Evolutionary conservation across 306 rosid genomes (phyloP).

Genomic region (Corylus heterophylla): DNA sequence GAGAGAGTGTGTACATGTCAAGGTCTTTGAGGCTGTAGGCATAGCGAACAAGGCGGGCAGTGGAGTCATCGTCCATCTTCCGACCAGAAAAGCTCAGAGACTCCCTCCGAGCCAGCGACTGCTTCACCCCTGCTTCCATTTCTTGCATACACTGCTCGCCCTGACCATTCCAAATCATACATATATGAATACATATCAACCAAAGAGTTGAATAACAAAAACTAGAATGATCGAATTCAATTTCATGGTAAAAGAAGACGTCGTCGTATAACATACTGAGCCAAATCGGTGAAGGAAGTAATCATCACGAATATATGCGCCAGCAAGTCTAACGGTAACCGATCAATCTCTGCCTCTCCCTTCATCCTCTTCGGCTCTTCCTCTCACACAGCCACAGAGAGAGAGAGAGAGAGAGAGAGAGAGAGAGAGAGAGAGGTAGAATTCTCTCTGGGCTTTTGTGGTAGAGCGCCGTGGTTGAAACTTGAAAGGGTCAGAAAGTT

Average conservation of each 20-base stretch:
- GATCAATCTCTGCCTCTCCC: conserved; percentile 69
- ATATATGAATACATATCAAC: not conserved
- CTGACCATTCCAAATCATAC: conserved; percentile 35
- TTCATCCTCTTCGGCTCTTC: conserved; percentile 32
- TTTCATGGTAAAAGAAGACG: not conserved
- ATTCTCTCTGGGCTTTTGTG: not conserved
- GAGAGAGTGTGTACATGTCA: conserved; percentile 49
- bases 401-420: not conserved
- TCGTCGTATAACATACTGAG: conserved; percentile 53
- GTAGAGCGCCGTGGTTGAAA: not conserved
- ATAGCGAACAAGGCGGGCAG: conserved; percentile 68
- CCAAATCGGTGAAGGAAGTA: conserved; percentile 88
- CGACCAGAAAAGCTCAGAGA: conserved; percentile 80
- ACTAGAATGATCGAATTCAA: not conserved
- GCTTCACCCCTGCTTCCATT: conserved; percentile 86
- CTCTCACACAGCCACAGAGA: not conserved
- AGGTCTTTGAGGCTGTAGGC: conserved; percentile 80
- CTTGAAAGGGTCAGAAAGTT: conserved; percentile 7
- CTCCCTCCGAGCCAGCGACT: conserved; percentile 62
- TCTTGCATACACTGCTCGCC: conserved; percentile 86
- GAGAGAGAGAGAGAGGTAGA: not conserved
- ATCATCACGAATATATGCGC: conserved; percentile 68
- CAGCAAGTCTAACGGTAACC: conserved; percentile 72
- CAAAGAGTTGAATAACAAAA: not conserved
- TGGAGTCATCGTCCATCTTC: conserved; percentile 92